phyloP scores from a whole-genome alignment of 306 rosid species.

The Vigna unguiculata region DNA sequence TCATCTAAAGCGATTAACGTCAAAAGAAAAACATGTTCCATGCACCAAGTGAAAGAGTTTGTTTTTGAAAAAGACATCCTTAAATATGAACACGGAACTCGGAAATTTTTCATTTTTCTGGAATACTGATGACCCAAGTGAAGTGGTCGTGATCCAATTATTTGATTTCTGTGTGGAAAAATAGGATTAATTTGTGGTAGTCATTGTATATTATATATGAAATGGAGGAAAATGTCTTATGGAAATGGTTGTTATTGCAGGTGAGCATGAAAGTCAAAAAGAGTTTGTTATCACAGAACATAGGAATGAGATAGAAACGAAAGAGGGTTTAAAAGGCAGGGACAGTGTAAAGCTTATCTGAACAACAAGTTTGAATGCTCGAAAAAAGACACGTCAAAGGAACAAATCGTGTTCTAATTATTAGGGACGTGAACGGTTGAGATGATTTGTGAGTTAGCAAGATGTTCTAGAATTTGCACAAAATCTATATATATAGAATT shows the following conservation, averaged over 20 bases:
- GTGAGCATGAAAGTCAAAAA: conserved; percentile 29
- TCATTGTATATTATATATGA: background rate
- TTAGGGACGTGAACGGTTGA: conserved; percentile 26
- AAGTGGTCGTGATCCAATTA: background rate
- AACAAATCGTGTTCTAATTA: background rate
- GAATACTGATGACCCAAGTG: background rate
- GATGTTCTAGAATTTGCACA: background rate
- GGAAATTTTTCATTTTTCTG: background rate
- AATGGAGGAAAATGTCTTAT: conserved; percentile 18
- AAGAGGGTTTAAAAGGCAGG: conserved; percentile 10
- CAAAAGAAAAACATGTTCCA: background rate
- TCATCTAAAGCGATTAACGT: background rate
- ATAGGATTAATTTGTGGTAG: background rate
- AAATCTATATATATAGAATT: background rate
- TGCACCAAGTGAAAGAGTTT: background rate
- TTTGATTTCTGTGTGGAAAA: background rate
- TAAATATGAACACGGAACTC: background rate
- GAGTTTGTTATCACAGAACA: conserved; percentile 1
- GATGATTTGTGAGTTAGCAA: conserved; percentile 3
- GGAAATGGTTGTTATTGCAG: conserved; percentile 13
- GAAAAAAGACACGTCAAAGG: background rate
- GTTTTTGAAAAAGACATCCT: background rate
- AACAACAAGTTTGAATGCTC: conserved; percentile 11
- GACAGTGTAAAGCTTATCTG: conserved; percentile 20
- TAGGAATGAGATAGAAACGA: conserved; percentile 7